A percentile compares a stretch with the other conserved stretches of the same genome.
phyloP scores from a whole-genome alignment of 371 early-diverging fungal genomes.

The Nematocida homosporus region DNA sequence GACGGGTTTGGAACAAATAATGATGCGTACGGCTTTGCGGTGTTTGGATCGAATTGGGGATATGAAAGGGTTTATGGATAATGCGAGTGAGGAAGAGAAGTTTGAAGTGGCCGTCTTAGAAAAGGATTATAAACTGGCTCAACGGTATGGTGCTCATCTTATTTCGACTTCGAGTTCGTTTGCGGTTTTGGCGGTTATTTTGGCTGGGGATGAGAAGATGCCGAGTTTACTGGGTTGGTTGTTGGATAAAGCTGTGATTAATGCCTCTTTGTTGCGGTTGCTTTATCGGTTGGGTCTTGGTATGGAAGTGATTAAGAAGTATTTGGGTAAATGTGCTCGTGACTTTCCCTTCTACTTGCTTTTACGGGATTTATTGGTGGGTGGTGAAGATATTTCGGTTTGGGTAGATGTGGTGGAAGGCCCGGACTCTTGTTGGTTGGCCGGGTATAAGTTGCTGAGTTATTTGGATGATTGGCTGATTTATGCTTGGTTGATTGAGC shows the following conservation, averaged over 20 bases:
- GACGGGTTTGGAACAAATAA: neutral
- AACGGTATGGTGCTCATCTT: neutral
- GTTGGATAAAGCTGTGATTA: slow-evolving; percentile 24
- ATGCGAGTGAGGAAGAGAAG: neutral
- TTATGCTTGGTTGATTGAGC: too few relatives aligned
- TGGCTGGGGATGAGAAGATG: neutral
- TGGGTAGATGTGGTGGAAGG: too few relatives aligned
- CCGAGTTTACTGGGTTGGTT: neutral
- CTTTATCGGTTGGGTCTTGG: slow-evolving; percentile 41
- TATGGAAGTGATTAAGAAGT: slow-evolving; percentile 3
- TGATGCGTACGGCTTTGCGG: neutral
- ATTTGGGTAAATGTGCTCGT: slow-evolving; percentile 9
- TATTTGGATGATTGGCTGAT: slow-evolving; percentile 64
- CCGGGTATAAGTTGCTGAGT: slow-evolving; percentile 47
- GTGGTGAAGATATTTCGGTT: slow-evolving; percentile 28
- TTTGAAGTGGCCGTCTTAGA: slow-evolving; percentile 9
- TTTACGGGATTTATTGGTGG: slow-evolving; percentile 43
- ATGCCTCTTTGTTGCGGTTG: slow-evolving; percentile 31
- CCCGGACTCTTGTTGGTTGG: neutral
- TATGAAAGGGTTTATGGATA: neutral
- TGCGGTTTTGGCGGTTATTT: slow-evolving; percentile 2
- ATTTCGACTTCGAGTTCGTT: neutral
- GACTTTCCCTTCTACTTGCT: slow-evolving; percentile 48
- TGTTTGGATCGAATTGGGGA: neutral
- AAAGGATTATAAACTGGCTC: neutral